Evolutionary conservation across 768 basidiomycete genomes (phyloP), one percentile per base, ranked within the genome.

Genomic region (Strobilomyces dryophilus): DNA sequence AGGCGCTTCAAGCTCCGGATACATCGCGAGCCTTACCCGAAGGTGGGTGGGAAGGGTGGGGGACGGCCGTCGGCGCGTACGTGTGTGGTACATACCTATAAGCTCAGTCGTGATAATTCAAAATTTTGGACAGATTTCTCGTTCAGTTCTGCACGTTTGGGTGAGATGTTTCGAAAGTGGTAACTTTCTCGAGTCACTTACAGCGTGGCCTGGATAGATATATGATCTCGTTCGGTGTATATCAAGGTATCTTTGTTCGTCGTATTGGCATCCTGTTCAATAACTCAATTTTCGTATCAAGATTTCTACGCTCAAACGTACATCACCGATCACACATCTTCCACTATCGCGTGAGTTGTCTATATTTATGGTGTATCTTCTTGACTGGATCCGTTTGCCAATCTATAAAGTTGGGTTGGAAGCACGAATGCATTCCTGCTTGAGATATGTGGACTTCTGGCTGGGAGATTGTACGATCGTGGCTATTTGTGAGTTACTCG

Each of bases 401-500:
- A 24, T 15, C 15, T 36, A 26, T 45, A 37, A 46, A 73, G 71
- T 31, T 76, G 70, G 71, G 73, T 83, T 27, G 82, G 81, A 10
- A 78, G 79, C 31, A 66, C 72, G 8, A 79, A 83, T 47, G 64
- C 79, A 12, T 74, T 77, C 49, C 64, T 82, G 17, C 66, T 76
- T 20, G 64, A 81, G 34, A 69, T 74, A 2, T 67, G 70, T 35
- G 79, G 79, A 1, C 63, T 79, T 26, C 47, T 77, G 41, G 70
- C 74, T 4, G 82, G 82, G 10, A 71, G 76, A 43, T 63, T 75
- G 7, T 79, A 79, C 57, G 82, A 83, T 45, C 71, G 71, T 20
- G 81, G 82, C 47, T 77, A 79, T 62, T 80, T 79, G 77, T 76
- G 59, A 58, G 74, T 55, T 17, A 24, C 24, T 4, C 42, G 26